phyloP scores from a whole-genome alignment of 768 basidiomycete species.

The Sistotremastrum niveocremeum region DNA sequence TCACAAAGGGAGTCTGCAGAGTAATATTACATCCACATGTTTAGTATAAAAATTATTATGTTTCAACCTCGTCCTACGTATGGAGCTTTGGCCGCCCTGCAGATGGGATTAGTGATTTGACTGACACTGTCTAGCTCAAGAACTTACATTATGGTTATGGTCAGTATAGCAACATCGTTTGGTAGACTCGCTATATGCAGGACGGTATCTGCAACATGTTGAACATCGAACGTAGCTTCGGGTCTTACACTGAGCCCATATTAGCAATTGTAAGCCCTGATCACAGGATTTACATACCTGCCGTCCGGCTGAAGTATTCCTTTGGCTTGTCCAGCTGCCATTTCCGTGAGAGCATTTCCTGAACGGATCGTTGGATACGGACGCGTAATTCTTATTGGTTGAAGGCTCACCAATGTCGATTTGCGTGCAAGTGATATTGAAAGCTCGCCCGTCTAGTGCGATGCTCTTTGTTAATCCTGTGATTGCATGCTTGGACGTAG shows the following conservation, averaged over 20 bases:
- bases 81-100: too few species aligned
- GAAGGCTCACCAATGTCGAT: constrained; percentile 56
- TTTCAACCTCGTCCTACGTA: too few species aligned
- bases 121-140: too few species aligned
- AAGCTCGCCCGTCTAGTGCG: constrained; percentile 60
- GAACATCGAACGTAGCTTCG: constrained; percentile 58
- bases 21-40: too few species aligned
- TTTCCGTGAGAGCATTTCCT: constrained; percentile 61
- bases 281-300: constrained; percentile 12
- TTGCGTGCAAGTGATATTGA: constrained; percentile 66
- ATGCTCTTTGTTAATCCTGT: constrained; percentile 63
- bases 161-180: constrained; percentile 52
- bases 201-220: constrained; percentile 58
- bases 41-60: too few species aligned
- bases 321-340: constrained; percentile 31
- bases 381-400: background rate
- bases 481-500: constrained; percentile 71
- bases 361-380: background rate
- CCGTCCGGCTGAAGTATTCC: constrained; percentile 66
- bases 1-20: too few species aligned
- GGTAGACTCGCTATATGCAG: constrained; percentile 63
- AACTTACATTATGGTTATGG: constrained; percentile 62
- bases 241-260: constrained; percentile 10
- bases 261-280: too few species aligned
- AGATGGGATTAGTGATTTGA: too few species aligned